Percentiles rank a stretch among this genome's conserved stretches.
These are phyloP conservation scores for Geotrichum australiense DNA, from an alignment of 1,139 yeast genomes.

Conservation along the genomic window DNA sequence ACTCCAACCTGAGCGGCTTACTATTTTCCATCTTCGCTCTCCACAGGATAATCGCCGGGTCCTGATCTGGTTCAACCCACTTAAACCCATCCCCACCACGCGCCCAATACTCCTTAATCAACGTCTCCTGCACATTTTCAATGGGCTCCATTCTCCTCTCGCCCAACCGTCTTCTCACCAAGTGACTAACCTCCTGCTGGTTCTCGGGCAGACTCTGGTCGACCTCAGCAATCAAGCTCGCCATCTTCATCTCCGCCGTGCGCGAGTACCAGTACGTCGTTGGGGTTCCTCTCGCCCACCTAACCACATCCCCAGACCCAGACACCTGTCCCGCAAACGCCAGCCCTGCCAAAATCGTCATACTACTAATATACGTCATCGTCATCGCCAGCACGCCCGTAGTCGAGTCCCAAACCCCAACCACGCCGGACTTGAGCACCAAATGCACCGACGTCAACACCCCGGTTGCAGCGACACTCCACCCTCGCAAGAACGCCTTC, in stretches of 20 bases:
- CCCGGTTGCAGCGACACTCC: conserved; percentile 36
- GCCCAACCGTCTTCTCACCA: conserved; percentile 29
- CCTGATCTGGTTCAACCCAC: conserved; percentile 78
- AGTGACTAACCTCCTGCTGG: conserved; percentile 34
- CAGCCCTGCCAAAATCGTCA: conserved; percentile 47
- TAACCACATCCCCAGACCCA: conserved; percentile 51
- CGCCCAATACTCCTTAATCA: conserved; percentile 61
- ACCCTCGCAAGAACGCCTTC: conserved; percentile 25
- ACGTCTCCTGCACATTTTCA: conserved; percentile 66
- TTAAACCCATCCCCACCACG: conserved; percentile 67
- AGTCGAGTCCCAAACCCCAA: conserved; percentile 37
- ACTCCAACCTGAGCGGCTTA: conserved; percentile 12
- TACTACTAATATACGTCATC: conserved; percentile 54
- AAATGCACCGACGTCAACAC: conserved; percentile 30
- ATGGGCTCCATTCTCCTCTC: conserved; percentile 38
- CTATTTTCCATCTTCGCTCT: conserved; percentile 15
- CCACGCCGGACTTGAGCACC: conserved; percentile 34
- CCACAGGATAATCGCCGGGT: conserved; percentile 49
- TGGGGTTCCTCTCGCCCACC: conserved; percentile 62
- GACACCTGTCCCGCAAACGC: conserved; percentile 53
- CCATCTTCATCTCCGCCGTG: conserved; percentile 63
- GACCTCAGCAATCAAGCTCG: conserved; percentile 57
- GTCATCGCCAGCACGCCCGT: conserved; percentile 50
- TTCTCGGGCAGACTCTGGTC: conserved; percentile 41
- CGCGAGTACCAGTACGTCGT: conserved; percentile 60